Conservation (phyloP, 2,329 filamentous ascomycete species). For the Emmonsiellopsis sp. region DNA sequence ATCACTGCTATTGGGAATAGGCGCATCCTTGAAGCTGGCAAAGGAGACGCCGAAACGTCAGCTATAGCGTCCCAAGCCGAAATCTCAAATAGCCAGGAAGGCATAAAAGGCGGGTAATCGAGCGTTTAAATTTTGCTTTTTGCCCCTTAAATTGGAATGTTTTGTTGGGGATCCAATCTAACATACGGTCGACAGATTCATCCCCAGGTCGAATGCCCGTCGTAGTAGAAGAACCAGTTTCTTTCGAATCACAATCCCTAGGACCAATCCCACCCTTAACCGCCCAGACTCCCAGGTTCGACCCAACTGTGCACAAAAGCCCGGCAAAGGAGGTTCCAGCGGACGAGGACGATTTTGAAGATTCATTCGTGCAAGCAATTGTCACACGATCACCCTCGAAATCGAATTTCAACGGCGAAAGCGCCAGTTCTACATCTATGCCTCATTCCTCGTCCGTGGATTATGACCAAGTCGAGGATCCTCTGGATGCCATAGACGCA, state of each 20-base stretch:
- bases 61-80: background rate
- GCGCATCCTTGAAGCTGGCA: background rate
- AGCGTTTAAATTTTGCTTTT: background rate
- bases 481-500: conserved; percentile 43
- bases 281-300: conserved; percentile 17
- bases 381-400: conserved; percentile 19
- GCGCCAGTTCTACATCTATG: conserved; percentile 4
- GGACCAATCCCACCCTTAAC: background rate
- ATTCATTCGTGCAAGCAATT: conserved; percentile 22
- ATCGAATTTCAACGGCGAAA: conserved; percentile 2
- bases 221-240: background rate
- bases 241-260: background rate
- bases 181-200: background rate
- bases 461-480: conserved; percentile 30
- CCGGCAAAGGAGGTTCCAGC: conserved; percentile 4
- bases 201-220: background rate
- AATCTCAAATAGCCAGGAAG: background rate
- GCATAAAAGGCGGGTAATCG: conserved; percentile 1
- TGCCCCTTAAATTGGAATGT: background rate
- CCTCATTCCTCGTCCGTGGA: conserved; percentile 12
- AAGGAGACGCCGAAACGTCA: background rate
- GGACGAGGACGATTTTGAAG: conserved; percentile 11
- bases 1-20: background rate
- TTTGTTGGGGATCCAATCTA: background rate
- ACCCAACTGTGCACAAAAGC: conserved; percentile 15